These are phyloP conservation scores for Entomortierella chlamydospora DNA, from an alignment of 192 early-diverging fungal genomes.

Conservation along the genomic window DNA sequence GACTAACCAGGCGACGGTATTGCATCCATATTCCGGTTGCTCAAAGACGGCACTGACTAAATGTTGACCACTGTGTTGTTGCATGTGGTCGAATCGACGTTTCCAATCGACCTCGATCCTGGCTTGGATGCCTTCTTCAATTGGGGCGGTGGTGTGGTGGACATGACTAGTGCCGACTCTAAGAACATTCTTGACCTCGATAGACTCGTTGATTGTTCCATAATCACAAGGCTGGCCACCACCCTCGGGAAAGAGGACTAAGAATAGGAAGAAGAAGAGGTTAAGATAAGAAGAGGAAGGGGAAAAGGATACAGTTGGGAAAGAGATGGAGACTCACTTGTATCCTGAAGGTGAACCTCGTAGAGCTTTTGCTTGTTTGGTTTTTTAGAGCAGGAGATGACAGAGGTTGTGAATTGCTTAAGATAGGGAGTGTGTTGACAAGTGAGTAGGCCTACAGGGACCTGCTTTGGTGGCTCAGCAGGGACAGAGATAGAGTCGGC, in stretches of 20 bases:
- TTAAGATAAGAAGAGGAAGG: background rate
- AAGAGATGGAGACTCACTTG: constrained; percentile 44
- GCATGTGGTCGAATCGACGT: constrained; percentile 77
- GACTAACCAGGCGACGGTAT: constrained; percentile 73
- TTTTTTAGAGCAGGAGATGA: constrained; percentile 63
- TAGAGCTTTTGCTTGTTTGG: constrained; percentile 70
- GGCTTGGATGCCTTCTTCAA: constrained; percentile 62
- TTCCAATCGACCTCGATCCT: constrained; percentile 70
- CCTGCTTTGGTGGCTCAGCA: constrained; percentile 13
- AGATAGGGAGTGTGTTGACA: constrained; percentile 71
- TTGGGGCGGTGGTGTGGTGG: constrained; percentile 64
- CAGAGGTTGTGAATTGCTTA: constrained; percentile 56
- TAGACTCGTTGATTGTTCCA: constrained; percentile 62
- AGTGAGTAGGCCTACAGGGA: constrained; percentile 68
- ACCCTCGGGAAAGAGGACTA: constrained; percentile 83
- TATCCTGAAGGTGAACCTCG: constrained; percentile 69
- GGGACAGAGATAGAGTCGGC: background rate
- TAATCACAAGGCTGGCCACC: constrained; percentile 80
- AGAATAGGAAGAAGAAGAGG: background rate
- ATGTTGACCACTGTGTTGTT: constrained; percentile 84
- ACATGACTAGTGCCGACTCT: constrained; percentile 70
- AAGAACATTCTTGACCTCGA: constrained; percentile 67
- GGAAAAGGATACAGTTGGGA: background rate
- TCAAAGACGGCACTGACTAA: constrained; percentile 76
- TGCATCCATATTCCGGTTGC: constrained; percentile 64